Evolutionary conservation across 2,329 filamentous ascomycete genomes (phyloP).

Genomic region (Aureobasidium sp.): DNA sequence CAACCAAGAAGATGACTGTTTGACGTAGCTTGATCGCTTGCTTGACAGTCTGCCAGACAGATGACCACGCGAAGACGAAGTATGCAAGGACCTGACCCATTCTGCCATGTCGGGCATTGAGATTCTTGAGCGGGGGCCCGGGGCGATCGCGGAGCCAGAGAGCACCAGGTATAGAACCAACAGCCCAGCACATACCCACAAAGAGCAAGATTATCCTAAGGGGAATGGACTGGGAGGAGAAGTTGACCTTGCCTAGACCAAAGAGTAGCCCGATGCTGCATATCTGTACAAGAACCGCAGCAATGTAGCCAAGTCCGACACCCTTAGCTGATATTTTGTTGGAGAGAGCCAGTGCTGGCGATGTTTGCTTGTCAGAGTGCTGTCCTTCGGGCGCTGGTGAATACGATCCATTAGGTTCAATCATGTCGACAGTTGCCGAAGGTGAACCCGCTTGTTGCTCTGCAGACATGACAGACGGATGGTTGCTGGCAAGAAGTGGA

Average conservation of each 20-base stretch:
- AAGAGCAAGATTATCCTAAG: conserved; percentile 75
- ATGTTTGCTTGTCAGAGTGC: conserved; percentile 29
- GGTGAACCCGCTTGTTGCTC: background rate
- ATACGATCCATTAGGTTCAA: background rate
- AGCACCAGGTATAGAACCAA: conserved; percentile 77
- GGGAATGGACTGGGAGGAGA: conserved; percentile 66
- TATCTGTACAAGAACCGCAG: conserved; percentile 73
- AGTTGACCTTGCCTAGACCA: conserved; percentile 44
- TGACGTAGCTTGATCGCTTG: conserved; percentile 63
- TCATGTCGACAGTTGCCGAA: conserved; percentile 4
- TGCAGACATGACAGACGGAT: conserved; percentile 47
- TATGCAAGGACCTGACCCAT: conserved; percentile 48
- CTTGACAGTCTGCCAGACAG: conserved; percentile 69
- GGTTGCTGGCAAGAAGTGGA: conserved; percentile 76
- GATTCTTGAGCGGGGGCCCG: conserved; percentile 61
- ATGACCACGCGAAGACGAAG: conserved; percentile 72
- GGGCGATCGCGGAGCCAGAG: conserved; percentile 78
- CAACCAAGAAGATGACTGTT: conserved; percentile 66
- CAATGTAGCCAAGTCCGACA: conserved; percentile 82
- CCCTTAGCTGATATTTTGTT: conserved; percentile 82
- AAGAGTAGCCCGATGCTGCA: conserved; percentile 69
- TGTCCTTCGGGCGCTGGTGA: background rate
- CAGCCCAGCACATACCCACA: conserved; percentile 80
- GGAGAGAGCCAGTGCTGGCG: conserved; percentile 65
- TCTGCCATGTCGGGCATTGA: background rate